These are phyloP conservation scores for Lecanicillium sp. DNA, from an alignment of 2,329 filamentous ascomycete species.

Conservation along the genomic window DNA sequence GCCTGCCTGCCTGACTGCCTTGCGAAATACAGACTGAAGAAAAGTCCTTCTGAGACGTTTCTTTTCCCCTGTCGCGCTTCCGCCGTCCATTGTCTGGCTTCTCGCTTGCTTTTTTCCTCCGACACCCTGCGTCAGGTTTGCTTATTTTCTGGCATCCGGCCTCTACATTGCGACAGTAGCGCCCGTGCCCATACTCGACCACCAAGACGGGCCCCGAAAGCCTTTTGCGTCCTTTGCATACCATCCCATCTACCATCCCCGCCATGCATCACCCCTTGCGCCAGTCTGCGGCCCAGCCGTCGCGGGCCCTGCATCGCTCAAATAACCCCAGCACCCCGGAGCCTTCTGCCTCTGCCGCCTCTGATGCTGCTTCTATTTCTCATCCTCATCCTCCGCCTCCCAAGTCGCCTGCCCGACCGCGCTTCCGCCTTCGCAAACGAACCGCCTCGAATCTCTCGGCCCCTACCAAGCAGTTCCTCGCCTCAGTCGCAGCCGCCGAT, in stretches of 20 bases:
- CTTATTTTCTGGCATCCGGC: slow-evolving; percentile 3
- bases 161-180: slow-evolving; percentile 3
- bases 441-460: slow-evolving; percentile 47
- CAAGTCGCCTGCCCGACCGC: slow-evolving; percentile 43
- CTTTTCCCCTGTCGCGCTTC: slow-evolving; percentile 1
- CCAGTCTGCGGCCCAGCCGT: slow-evolving; percentile 39
- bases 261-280: slow-evolving; percentile 30
- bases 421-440: slow-evolving; percentile 50
- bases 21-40: slow-evolving; percentile 3
- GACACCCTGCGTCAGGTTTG: slow-evolving; percentile 12
- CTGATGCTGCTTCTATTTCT: slow-evolving; percentile 29
- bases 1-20: neutral
- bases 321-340: slow-evolving; percentile 40
- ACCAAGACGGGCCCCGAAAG: slow-evolving; percentile 3
- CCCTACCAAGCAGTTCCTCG: slow-evolving; percentile 61
- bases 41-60: slow-evolving; percentile 2
- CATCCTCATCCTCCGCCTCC: slow-evolving; percentile 25
- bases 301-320: slow-evolving; percentile 36
- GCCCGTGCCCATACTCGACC: neutral
- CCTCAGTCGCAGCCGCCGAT: slow-evolving; percentile 59
- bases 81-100: slow-evolving; percentile 5
- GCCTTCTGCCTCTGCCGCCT: slow-evolving; percentile 30
- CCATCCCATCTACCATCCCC: neutral
- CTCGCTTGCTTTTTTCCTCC: slow-evolving; percentile 8
- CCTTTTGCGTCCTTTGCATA: slow-evolving; percentile 6